Percentiles rank a stretch among this genome's conserved stretches.
Conservation (phyloP, 2,329 filamentous ascomycete genomes). For the Phialemoniopsis sp. region DNA sequence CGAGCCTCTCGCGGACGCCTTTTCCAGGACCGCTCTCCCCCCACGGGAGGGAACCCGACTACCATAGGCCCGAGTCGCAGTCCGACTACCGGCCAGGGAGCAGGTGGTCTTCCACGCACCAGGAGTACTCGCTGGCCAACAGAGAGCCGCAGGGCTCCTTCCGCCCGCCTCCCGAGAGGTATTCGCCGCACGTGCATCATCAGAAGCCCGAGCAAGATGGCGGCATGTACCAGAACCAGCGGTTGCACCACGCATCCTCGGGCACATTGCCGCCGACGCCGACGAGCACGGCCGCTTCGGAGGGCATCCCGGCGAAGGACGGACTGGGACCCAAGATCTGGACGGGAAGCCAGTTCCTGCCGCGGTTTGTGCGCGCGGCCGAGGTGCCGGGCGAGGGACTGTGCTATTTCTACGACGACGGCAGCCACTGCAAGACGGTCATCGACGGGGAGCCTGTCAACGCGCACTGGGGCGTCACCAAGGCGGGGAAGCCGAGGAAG, state of each 20-base stretch:
- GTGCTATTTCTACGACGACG: conserved; percentile 85
- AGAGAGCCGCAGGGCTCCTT: conserved; percentile 25
- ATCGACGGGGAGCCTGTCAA: conserved; percentile 87
- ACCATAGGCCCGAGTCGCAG: conserved; percentile 24
- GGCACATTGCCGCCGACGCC: conserved; percentile 21
- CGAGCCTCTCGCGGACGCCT: conserved; percentile 21
- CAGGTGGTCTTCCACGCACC: conserved; percentile 32
- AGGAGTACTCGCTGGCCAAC: conserved; percentile 43
- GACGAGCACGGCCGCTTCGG: conserved; percentile 25
- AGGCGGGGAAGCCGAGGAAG: conserved; percentile 90
- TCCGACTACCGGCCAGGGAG: conserved; percentile 27
- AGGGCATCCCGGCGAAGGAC: conserved; percentile 49
- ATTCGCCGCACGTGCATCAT: conserved; percentile 29
- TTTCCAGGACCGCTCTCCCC: conserved; percentile 41
- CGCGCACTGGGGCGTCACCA: conserved; percentile 89
- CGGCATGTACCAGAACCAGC: conserved; percentile 14
- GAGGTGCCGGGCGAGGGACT: conserved; percentile 74
- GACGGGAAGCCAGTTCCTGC: conserved; percentile 64
- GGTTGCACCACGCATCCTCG: conserved; percentile 14
- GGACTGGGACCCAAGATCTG: conserved; percentile 64
- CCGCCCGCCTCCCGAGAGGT: conserved; percentile 26
- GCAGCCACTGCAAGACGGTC: conserved; percentile 73
- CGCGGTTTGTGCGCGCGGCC: conserved; percentile 58
- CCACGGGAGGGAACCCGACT: conserved; percentile 33
- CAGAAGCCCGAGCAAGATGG: conserved; percentile 23